Conservation (phyloP, 2,329 filamentous ascomycete genomes). For the Penicillium paneum region DNA sequence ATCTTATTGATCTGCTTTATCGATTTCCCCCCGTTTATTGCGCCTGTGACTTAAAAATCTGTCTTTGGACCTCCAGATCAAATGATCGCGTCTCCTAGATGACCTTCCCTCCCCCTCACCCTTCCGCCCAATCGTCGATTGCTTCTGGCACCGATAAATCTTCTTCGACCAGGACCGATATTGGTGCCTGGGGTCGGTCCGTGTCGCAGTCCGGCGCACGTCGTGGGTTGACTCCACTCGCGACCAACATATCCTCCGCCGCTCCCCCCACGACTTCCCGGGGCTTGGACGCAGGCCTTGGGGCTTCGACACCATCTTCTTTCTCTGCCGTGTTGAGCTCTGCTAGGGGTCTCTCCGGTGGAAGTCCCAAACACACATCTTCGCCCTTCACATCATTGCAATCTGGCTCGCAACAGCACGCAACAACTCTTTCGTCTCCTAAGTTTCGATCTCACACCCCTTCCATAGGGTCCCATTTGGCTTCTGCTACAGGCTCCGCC, state of each 20-base stretch:
- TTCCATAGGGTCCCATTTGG: slow-evolving; percentile 54
- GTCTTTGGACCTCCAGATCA: slow-evolving; percentile 42
- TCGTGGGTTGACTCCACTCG: slow-evolving; percentile 57
- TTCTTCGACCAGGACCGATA: slow-evolving; percentile 48
- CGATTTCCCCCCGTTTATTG: slow-evolving; percentile 16
- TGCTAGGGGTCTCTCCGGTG: slow-evolving; percentile 49
- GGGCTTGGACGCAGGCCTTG: slow-evolving; percentile 44
- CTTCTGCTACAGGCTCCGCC: slow-evolving; percentile 54
- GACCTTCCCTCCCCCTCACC: slow-evolving; percentile 54
- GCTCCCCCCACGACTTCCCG: slow-evolving; percentile 42
- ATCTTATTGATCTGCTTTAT: slow-evolving; percentile 14
- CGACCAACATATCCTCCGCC: slow-evolving; percentile 50
- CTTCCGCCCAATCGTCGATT: slow-evolving; percentile 52
- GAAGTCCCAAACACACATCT: slow-evolving; percentile 54
- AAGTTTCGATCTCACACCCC: slow-evolving; percentile 56
- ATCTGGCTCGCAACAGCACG: slow-evolving; percentile 54
- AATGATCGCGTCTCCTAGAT: slow-evolving; percentile 56
- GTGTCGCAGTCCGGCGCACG: slow-evolving; percentile 54
- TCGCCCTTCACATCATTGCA: slow-evolving; percentile 55
- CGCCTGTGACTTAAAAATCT: slow-evolving; percentile 31
- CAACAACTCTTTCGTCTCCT: slow-evolving; percentile 55
- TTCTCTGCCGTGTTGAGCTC: slow-evolving; percentile 54
- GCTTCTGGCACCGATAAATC: slow-evolving; percentile 50
- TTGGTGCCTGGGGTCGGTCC: slow-evolving; percentile 57
- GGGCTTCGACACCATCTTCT: slow-evolving; percentile 47